Base-by-base conservation (phyloP, 1,139 yeast species). In the Hyphopichia pseudoburtonii region DNA sequence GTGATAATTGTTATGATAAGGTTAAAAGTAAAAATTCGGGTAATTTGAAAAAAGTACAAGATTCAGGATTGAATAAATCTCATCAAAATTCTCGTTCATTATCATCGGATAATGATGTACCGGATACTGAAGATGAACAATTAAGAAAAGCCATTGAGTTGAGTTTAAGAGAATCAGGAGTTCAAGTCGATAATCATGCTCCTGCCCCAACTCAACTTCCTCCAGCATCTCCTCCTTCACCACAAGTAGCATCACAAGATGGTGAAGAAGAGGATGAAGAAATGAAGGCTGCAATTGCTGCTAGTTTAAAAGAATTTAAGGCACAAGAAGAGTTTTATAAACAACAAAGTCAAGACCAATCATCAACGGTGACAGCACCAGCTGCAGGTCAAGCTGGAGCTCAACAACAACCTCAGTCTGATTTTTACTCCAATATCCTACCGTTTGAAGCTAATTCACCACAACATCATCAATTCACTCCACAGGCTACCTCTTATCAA, bases 261-360 rank as follows among this genome's bases (percentile, higher is more conserved):
- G 74, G 59, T 3, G 86, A 80, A 2, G 94, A 84, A 7, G 87
- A 86, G 22, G 97, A 92, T 48, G 94, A 84, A 25, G 96, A 88
- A 30, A 76, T 92, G 81, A 86, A 82, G 56, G 95, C 94, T 1
- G 98, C 97, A 0, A 89, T 92, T 43, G 96, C 86, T n/a, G 97
- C 96, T 1, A 86, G 96, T 60, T 70, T 92, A 45, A 72, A 75
- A 41, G 96, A 88, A 43, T 74, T 84, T 57, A 78, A 83, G 47
- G 63, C 56, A n/a, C 62, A 62, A 55, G 52, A 72, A 55, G 50
- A 48, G 25, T 29, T 45, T 4, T 50, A 36, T 45, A 41, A 48
- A 30, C 33, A 38, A 49, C 41, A 34, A 42, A 28, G 38, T 27
- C 46, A 33, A 14, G 22, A 27, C 19, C 40, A 25, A 34, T 25